phyloP scores from a whole-genome alignment of 2,329 filamentous ascomycete species.

The Sphaerulina vaccinii region DNA sequence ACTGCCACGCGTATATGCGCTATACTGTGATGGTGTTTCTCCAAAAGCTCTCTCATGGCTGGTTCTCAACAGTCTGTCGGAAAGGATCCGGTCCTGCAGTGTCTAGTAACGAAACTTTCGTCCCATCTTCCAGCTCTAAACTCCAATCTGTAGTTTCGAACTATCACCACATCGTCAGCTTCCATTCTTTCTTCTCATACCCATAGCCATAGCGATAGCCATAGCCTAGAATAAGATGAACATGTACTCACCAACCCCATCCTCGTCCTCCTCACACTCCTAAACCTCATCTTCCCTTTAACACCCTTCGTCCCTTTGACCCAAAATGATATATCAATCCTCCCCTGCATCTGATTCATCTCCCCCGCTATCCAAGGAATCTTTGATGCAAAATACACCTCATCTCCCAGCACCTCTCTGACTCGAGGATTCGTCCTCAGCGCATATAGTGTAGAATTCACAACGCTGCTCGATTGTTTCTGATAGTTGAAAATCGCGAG shows the following conservation, averaged over 20 bases:
- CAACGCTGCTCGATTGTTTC: slow-evolving; percentile 75
- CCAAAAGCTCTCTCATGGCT: background rate
- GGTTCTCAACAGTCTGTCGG: slow-evolving; percentile 22
- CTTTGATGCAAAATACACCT: slow-evolving; percentile 51
- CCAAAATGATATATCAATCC: slow-evolving; percentile 81
- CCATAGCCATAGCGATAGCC: too few species aligned
- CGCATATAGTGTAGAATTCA: slow-evolving; percentile 87
- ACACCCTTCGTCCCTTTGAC: slow-evolving; percentile 72
- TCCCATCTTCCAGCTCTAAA: slow-evolving; percentile 65
- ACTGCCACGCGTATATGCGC: background rate
- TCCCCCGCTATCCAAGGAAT: slow-evolving; percentile 56
- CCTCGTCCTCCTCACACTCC: slow-evolving; percentile 67
- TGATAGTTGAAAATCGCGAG: slow-evolving; percentile 99
- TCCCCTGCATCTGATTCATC: slow-evolving; percentile 90
- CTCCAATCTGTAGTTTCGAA: slow-evolving; percentile 94
- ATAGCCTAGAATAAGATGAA: background rate
- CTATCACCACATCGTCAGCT: slow-evolving; percentile 38
- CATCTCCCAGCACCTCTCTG: slow-evolving; percentile 75
- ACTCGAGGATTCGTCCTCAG: slow-evolving; percentile 76
- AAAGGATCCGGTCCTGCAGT: slow-evolving; percentile 65
- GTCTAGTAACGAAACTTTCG: slow-evolving; percentile 73
- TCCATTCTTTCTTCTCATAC: background rate
- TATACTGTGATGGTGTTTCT: background rate
- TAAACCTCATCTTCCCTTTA: slow-evolving; percentile 75
- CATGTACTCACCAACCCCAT: slow-evolving; percentile 55